Evolutionary conservation across 768 basidiomycete genomes (phyloP).

Genomic region (Boletales sp.): DNA sequence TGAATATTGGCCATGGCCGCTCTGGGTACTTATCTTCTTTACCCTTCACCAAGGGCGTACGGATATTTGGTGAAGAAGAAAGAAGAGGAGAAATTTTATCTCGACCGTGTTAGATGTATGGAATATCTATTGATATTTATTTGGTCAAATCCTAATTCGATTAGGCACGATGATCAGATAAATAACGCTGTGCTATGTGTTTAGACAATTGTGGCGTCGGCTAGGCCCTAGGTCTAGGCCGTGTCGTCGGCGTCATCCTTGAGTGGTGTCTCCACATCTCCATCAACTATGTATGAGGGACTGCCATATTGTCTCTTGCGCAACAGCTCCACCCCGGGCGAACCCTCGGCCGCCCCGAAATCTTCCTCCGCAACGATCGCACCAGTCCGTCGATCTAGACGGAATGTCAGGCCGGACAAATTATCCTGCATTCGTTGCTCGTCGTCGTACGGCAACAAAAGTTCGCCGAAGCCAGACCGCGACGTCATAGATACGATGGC

Average conservation of each 20-base stretch:
- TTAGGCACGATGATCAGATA: not conserved
- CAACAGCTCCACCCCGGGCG: conserved; percentile 18
- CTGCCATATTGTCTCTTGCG: conserved; percentile 3
- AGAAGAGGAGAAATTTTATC: conserved; percentile 32
- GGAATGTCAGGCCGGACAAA: conserved; percentile 49
- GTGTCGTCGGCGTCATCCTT: not conserved
- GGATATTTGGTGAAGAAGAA: conserved; percentile 48
- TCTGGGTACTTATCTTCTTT: conserved; percentile 36
- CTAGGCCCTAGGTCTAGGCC: no score
- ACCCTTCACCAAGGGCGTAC: conserved; percentile 39
- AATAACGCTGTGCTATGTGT: no score
- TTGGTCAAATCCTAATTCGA: conserved; percentile 6
- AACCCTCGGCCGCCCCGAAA: not conserved
- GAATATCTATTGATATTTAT: conserved; percentile 21
- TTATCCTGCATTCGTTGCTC: conserved; percentile 42
- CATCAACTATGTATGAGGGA: conserved; percentile 2
- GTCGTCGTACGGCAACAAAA: conserved; percentile 58
- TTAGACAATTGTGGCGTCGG: no score
- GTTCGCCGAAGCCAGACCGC: conserved; percentile 58
- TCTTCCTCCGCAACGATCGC: conserved; percentile 59
- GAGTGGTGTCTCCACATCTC: not conserved
- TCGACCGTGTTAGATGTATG: not conserved
- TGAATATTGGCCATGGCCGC: conserved; percentile 23
- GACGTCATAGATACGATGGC: conserved; percentile 52
- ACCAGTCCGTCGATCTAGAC: conserved; percentile 55